phyloP scores from a whole-genome alignment of 1,284 basidiomycete genomes.

The Rhodofomes roseus region DNA sequence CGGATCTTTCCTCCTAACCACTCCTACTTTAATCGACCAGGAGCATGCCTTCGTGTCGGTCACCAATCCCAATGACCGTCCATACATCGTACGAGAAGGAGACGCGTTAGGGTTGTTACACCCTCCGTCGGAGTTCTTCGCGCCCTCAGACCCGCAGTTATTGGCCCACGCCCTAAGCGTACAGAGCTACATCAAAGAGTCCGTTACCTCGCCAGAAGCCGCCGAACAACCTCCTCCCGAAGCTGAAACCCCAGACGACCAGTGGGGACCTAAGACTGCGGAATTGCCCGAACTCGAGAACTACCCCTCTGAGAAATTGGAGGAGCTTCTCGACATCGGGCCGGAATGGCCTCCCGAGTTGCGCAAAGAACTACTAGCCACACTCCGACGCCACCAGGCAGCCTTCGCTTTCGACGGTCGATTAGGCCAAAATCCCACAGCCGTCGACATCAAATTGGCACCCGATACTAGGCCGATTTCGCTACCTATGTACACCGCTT shows the following conservation, averaged over 20 bases:
- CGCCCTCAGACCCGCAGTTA: background rate
- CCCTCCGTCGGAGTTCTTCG: background rate
- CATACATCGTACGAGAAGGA: background rate
- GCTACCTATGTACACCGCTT: too few relatives aligned
- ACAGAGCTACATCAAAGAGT: background rate
- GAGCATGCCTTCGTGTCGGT: background rate
- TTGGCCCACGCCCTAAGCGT: background rate
- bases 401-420: constrained; percentile 28
- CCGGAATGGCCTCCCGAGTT: constrained; percentile 11
- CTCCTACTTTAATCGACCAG: background rate
- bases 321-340: constrained; percentile 12
- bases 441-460: constrained; percentile 21
- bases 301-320: constrained; percentile 6
- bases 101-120: background rate
- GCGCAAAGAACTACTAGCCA: constrained; percentile 1
- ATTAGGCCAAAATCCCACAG: constrained; percentile 17
- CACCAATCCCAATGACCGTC: background rate
- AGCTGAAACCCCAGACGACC: too few relatives aligned
- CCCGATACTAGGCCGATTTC: too few relatives aligned
- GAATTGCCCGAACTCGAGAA: constrained; percentile 12
- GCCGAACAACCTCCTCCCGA: background rate
- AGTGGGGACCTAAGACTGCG: constrained; percentile 16
- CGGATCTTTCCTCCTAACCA: background rate
- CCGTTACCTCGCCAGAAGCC: too few relatives aligned
- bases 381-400: too few relatives aligned